Evolutionary conservation across 208 protist genomes (phyloP).

Genomic region (Cochliopodium minus): DNA sequence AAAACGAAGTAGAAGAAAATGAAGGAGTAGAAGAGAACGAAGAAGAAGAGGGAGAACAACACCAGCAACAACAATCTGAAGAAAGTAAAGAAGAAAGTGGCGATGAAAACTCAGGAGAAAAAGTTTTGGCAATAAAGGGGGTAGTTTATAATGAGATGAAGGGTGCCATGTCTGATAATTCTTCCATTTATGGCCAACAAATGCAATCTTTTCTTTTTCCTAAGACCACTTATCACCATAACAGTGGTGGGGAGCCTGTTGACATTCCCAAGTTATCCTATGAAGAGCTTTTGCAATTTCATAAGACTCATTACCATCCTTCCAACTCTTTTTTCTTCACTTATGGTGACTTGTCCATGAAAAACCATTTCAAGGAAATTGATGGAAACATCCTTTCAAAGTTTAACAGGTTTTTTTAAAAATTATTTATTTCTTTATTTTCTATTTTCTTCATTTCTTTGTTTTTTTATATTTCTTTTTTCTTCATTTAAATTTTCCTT

Average conservation of each 20-base stretch:
- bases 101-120: background rate
- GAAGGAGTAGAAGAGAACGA: background rate
- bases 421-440: no score
- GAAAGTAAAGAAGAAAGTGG: no score
- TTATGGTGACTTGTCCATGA: background rate
- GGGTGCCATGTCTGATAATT: constrained; percentile 58
- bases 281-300: constrained; percentile 59
- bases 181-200: constrained; percentile 42
- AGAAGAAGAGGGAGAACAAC: no score
- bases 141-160: constrained; percentile 82
- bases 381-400: background rate
- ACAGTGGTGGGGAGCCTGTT: constrained; percentile 62
- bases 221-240: constrained; percentile 58
- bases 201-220: constrained; percentile 51
- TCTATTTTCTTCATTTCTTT: no score
- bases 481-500: no score
- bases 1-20: constrained; percentile 11
- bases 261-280: constrained; percentile 58
- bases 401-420: no score
- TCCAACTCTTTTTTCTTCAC: constrained; percentile 34
- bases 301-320: constrained; percentile 63
- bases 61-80: no score
- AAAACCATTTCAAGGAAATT: background rate
- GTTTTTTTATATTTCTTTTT: no score
- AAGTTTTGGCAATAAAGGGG: constrained; percentile 41